Conservation (phyloP, 1,139 yeast genomes). For the Zygosaccharomyces sapae region DNA sequence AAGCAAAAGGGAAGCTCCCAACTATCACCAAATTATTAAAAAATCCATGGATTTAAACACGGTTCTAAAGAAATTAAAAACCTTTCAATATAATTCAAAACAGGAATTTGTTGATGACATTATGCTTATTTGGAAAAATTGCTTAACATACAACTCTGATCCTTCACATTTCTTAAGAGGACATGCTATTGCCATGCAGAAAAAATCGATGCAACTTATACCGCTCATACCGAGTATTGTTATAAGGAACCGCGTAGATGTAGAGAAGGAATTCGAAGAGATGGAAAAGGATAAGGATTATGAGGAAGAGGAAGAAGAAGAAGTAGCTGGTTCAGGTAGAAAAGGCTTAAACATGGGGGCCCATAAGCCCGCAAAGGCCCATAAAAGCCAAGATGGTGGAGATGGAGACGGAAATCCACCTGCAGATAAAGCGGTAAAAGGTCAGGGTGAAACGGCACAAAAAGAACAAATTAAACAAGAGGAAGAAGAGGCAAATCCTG, state of each 20-base stretch:
- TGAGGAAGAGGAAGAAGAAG: conserved; percentile 25
- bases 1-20: conserved; percentile 95
- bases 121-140: conserved; percentile 93
- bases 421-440: conserved; percentile 1
- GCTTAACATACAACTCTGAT: conserved; percentile 88
- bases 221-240: conserved; percentile 88
- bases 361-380: conserved; percentile 27
- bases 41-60: conserved; percentile 97
- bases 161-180: conserved; percentile 88
- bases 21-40: conserved; percentile 83
- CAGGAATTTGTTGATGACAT: conserved; percentile 88
- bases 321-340: conserved; percentile 36
- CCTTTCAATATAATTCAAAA: conserved; percentile 75
- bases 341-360: conserved; percentile 38
- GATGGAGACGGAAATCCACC: conserved; percentile 1
- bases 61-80: conserved; percentile 82
- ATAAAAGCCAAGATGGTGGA: conserved; percentile 5
- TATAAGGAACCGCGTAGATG: conserved; percentile 75
- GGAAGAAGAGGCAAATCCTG: not conserved
- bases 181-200: conserved; percentile 96
- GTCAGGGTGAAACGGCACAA: not conserved
- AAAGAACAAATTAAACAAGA: not conserved
- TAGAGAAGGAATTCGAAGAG: conserved; percentile 75
- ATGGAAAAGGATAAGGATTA: conserved; percentile 31
- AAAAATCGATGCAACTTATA: conserved; percentile 67